Conservation (phyloP, 352 stramenopile genomes). For the Phytophthora palmivora region DNA sequence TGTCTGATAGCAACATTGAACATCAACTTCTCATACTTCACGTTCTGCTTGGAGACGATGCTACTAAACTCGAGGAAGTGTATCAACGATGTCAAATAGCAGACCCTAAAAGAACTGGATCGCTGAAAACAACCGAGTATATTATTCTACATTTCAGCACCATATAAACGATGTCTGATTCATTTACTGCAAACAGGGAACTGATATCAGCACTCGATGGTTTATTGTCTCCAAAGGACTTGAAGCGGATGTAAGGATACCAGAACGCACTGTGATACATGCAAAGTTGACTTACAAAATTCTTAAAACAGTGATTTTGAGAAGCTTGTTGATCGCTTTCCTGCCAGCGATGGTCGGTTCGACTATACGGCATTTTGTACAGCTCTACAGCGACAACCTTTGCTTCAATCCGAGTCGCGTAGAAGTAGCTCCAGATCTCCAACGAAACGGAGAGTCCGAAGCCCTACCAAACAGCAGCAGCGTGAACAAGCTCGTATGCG, state of each 20-base stretch:
- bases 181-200: constrained; percentile 9
- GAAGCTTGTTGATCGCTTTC: constrained; percentile 11
- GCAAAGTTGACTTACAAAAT: too few relatives aligned
- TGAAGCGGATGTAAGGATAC: constrained; percentile 25
- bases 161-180: too few relatives aligned
- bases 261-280: too few relatives aligned
- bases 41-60: constrained; percentile 49
- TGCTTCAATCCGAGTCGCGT: constrained; percentile 6
- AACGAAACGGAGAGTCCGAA: constrained; percentile 19
- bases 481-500: constrained; percentile 40
- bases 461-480: constrained; percentile 18
- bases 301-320: constrained; percentile 16
- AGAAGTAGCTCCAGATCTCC: constrained; percentile 12
- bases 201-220: constrained; percentile 13
- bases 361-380: constrained; percentile 44
- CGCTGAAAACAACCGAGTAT: constrained; percentile 23
- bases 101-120: constrained; percentile 15
- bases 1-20: constrained; percentile 8
- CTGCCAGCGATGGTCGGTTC: constrained; percentile 8
- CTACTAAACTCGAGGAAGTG: constrained; percentile 43
- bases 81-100: constrained; percentile 28
- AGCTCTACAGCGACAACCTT: constrained; percentile 20
- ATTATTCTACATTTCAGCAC: too few relatives aligned
- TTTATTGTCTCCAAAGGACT: constrained; percentile 17
- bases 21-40: constrained; percentile 35